phyloP scores from a whole-genome alignment of 306 rosid species.

The Mimosa bimucronata region DNA sequence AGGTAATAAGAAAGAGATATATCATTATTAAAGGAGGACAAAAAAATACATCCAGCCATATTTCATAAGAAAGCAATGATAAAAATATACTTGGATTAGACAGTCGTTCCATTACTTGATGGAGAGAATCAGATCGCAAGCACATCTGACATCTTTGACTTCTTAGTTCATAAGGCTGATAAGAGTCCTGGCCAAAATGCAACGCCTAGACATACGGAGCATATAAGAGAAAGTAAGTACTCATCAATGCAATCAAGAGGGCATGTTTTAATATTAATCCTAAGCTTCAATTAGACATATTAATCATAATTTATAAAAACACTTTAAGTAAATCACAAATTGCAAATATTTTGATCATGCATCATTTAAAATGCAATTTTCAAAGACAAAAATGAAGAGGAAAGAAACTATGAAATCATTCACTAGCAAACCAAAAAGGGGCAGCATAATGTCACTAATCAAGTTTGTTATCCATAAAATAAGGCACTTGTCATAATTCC shows the following conservation, averaged over 20 bases:
- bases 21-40: too few species aligned
- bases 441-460: neutral
- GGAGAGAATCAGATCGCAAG: slow-evolving; percentile 83
- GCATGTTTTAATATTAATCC: neutral
- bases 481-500: too few species aligned
- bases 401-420: neutral
- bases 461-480: neutral
- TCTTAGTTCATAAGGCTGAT: slow-evolving; percentile 66
- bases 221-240: slow-evolving; percentile 7
- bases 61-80: slow-evolving; percentile 13
- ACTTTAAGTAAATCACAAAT: neutral
- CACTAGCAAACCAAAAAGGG: neutral
- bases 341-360: neutral
- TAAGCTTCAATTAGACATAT: neutral
- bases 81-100: slow-evolving; percentile 71
- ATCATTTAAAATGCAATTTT: neutral
- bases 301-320: neutral
- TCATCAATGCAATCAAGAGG: neutral
- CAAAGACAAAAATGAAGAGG: neutral
- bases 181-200: slow-evolving; percentile 84
- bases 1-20: too few species aligned
- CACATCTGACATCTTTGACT: slow-evolving; percentile 97
- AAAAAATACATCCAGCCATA: slow-evolving; percentile 1
- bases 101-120: slow-evolving; percentile 92
- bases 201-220: slow-evolving; percentile 62